A percentile compares a stretch with the other conserved stretches of the same genome.
These are phyloP conservation scores for Rosa hybrid DNA, from an alignment of 331 rosid genomes.

Conservation along the genomic window DNA sequence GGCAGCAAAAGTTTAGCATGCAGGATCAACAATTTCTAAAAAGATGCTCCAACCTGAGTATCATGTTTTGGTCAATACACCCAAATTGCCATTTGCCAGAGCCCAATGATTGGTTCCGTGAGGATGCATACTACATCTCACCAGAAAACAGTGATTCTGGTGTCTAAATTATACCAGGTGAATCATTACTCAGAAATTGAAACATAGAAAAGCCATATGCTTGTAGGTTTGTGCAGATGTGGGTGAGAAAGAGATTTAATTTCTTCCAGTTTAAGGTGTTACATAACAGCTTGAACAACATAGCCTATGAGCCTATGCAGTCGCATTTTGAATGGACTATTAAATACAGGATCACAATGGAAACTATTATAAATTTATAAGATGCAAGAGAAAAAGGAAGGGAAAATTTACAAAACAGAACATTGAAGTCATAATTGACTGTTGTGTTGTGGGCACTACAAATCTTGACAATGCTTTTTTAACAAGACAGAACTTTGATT, in stretches of 20 bases:
- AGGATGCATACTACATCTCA: background rate
- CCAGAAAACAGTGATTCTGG: background rate
- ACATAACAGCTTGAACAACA: background rate
- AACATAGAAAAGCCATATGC: background rate
- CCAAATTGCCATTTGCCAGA: background rate
- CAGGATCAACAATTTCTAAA: background rate
- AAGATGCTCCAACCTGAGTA: background rate
- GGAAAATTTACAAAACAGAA: background rate
- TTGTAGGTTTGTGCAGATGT: background rate
- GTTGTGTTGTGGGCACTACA: background rate
- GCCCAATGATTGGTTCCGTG: background rate
- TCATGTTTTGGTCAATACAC: background rate
- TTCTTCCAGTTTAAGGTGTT: background rate
- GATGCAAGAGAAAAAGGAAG: background rate
- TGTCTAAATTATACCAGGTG: background rate
- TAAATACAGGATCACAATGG: background rate
- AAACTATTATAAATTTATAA: background rate
- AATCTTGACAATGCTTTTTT: background rate
- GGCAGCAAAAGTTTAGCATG: background rate
- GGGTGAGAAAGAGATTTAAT: background rate
- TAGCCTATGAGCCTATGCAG: background rate
- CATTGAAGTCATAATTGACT: background rate
- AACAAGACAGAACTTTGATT: background rate
- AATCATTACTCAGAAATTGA: background rate
- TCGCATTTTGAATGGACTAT: background rate